Percentiles rank a stretch among this genome's conserved stretches.
Evolutionary conservation across 176 grass and related monocot genomes (phyloP).

Genomic region (Rhynchospora pubera): DNA sequence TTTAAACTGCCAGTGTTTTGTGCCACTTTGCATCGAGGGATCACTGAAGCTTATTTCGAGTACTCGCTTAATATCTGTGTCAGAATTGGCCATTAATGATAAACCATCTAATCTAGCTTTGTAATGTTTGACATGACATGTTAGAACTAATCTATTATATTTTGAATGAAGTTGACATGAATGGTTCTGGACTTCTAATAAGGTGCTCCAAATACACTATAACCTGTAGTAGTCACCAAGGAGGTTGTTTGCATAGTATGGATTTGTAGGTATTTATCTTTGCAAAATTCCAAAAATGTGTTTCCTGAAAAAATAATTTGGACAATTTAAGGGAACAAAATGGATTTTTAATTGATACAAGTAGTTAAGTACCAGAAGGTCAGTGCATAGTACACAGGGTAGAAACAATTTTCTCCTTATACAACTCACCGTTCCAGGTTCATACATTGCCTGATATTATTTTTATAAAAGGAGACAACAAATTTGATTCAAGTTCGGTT

Average conservation of each 20-base stretch:
- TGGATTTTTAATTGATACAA: neutral
- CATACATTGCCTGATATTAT: neutral
- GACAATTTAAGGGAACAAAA: neutral
- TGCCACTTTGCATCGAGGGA: neutral
- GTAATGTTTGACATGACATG: neutral
- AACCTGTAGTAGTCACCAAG: neutral
- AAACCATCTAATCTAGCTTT: neutral
- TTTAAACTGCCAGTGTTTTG: neutral
- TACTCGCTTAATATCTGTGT: conserved; percentile 11
- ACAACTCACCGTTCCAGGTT: neutral
- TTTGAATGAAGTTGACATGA: neutral
- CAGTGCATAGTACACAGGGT: neutral
- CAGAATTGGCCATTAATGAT: neutral
- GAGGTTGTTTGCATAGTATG: neutral
- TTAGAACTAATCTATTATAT: neutral
- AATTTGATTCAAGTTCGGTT: neutral
- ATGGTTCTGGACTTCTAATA: neutral
- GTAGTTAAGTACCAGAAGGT: neutral
- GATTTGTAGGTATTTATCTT: neutral
- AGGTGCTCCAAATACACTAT: neutral
- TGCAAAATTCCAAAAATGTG: neutral
- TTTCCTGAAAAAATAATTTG: neutral
- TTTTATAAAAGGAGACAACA: neutral
- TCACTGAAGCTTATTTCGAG: neutral
- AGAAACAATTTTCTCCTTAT: neutral